Evolutionary conservation across 2,329 filamentous ascomycete species (phyloP).

Genomic region (Beauveria medogensis): DNA sequence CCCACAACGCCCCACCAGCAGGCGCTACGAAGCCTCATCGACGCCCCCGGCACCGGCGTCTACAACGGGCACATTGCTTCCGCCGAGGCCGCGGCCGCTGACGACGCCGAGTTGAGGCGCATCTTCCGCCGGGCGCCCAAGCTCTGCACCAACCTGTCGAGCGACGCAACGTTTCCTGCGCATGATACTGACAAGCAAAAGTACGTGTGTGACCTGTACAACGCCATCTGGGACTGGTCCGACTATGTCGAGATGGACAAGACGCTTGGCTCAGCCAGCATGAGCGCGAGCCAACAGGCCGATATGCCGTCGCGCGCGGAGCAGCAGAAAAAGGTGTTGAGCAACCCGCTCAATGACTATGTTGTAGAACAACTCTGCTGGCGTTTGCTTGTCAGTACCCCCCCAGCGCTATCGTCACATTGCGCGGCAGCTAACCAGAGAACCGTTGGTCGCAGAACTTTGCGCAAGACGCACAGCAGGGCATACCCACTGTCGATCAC

Average conservation of each 20-base stretch:
- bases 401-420: no score
- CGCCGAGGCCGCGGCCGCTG: neutral
- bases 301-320: slow-evolving; percentile 8
- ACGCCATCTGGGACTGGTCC: slow-evolving; percentile 4
- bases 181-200: neutral
- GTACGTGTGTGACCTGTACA: neutral
- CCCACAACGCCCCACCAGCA: neutral
- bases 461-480: slow-evolving; percentile 20
- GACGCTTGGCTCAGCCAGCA: neutral
- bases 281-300: neutral
- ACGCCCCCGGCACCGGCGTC: neutral
- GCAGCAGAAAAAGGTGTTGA: slow-evolving; percentile 18
- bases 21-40: neutral
- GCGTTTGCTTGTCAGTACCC: slow-evolving; percentile 17
- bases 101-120: neutral
- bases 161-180: neutral
- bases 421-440: neutral
- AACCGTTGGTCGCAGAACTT: slow-evolving; percentile 9
- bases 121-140: neutral
- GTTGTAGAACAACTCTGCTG: slow-evolving; percentile 19
- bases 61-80: neutral
- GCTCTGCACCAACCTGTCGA: neutral
- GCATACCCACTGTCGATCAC: slow-evolving; percentile 16
- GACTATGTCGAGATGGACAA: slow-evolving; percentile 5
- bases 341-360: slow-evolving; percentile 16